Evolutionary conservation across 257 asterid species (phyloP).

Genomic region (Henckelia pumila): DNA sequence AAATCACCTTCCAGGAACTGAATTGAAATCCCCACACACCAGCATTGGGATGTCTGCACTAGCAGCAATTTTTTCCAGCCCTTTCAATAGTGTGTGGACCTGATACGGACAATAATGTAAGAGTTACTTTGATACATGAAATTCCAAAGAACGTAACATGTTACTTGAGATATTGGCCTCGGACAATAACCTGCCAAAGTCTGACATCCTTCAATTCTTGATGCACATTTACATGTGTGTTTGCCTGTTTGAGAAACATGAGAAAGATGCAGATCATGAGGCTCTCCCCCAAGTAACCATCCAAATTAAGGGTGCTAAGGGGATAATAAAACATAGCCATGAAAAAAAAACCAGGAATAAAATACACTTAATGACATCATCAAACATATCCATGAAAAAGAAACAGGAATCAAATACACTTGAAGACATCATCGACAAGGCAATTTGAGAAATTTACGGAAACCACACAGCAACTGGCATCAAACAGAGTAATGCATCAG

Average conservation of each 20-base stretch:
- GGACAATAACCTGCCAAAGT: constrained; percentile 87
- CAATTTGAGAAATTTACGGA: not conserved
- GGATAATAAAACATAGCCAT: not conserved
- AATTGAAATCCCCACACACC: constrained; percentile 94
- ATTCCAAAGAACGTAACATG: constrained; percentile 14
- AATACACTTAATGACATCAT: not conserved
- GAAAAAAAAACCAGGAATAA: too few species aligned
- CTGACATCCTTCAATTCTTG: constrained; percentile 92
- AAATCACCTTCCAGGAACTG: constrained; percentile 87
- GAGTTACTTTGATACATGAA: constrained; percentile 21
- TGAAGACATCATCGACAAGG: not conserved
- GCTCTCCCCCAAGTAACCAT: not conserved
- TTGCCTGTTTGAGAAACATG: constrained; percentile 49
- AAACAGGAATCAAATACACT: too few species aligned
- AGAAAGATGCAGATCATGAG: not conserved
- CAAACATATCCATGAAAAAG: not conserved
- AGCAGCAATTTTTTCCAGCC: constrained; percentile 90
- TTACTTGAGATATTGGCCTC: constrained; percentile 19
- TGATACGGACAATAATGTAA: constrained; percentile 32
- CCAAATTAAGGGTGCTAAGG: not conserved
- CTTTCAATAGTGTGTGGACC: constrained; percentile 93
- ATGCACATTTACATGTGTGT: constrained; percentile 85
- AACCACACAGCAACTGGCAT: not conserved
- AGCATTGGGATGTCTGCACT: constrained; percentile 96
- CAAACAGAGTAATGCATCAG: not conserved